Conservation (phyloP, 345 rosid species). For the Mallotus nudiflorus region DNA sequence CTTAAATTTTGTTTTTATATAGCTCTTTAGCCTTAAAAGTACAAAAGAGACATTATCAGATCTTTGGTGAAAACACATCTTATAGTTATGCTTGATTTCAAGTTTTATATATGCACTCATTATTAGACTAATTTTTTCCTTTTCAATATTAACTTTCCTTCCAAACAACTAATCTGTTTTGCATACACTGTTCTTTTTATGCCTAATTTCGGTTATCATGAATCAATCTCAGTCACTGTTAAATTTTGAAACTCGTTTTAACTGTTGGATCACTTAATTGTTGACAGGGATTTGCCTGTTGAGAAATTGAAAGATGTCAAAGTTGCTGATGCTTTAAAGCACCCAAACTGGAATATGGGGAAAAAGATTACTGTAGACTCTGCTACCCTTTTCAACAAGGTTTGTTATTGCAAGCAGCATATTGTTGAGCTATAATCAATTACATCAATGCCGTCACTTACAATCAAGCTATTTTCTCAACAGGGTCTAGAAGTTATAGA, state of each 20-base stretch:
- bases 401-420: conserved; percentile 19
- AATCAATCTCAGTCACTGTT: background rate
- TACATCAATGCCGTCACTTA: background rate
- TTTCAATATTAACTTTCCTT: conserved; percentile 1
- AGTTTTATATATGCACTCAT: background rate
- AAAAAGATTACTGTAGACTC: conserved; percentile 96
- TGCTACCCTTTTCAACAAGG: conserved; percentile 97
- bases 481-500: conserved; percentile 98
- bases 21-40: background rate
- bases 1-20: background rate
- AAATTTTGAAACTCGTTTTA: conserved; percentile 6
- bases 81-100: background rate
- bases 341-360: conserved; percentile 98
- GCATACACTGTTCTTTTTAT: background rate
- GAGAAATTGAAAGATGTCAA: conserved; percentile 88
- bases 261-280: conserved; percentile 21
- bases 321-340: conserved; percentile 96
- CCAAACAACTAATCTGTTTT: background rate
- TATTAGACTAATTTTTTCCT: background rate
- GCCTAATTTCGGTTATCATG: background rate
- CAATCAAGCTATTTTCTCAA: background rate
- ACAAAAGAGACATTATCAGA: conserved; percentile 1
- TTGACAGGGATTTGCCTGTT: conserved; percentile 78
- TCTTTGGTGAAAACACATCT: background rate
- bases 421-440: background rate